Evolutionary conservation across 176 grass and related monocot genomes (phyloP).

Genomic region (Ensete glaucum): DNA sequence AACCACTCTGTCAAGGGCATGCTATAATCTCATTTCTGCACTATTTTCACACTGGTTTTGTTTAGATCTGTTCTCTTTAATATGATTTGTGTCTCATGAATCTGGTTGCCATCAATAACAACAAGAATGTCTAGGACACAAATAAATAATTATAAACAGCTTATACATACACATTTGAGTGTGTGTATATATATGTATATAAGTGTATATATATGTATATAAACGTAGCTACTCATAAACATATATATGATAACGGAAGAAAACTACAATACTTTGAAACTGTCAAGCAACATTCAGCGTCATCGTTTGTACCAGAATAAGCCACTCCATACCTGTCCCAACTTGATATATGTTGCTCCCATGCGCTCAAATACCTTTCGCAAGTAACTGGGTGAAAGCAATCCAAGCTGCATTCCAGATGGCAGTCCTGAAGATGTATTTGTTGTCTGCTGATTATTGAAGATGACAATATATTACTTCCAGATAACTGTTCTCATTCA

Average conservation of each 20-base stretch:
- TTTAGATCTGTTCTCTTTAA: too few relatives aligned
- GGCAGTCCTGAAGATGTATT: slow-evolving; percentile 48
- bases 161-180: too few relatives aligned
- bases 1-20: too few relatives aligned
- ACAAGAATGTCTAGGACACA: neutral
- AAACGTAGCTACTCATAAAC: too few relatives aligned
- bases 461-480: slow-evolving; percentile 10
- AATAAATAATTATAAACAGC: too few relatives aligned
- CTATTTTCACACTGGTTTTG: neutral
- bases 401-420: slow-evolving; percentile 53
- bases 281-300: neutral
- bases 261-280: neutral
- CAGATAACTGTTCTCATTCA: neutral
- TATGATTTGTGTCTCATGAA: neutral
- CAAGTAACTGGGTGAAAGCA: slow-evolving; percentile 84
- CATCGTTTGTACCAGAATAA: neutral
- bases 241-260: neutral
- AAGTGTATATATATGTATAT: too few relatives aligned
- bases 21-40: too few relatives aligned
- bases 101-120: neutral
- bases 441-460: slow-evolving; percentile 43
- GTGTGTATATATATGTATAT: too few relatives aligned
- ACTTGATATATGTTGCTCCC: slow-evolving; percentile 98
- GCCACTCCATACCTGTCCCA: slow-evolving; percentile 61
- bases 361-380: slow-evolving; percentile 80